Conservation (phyloP, 441 rosid species). For the Pelargonium cotyledonis region DNA sequence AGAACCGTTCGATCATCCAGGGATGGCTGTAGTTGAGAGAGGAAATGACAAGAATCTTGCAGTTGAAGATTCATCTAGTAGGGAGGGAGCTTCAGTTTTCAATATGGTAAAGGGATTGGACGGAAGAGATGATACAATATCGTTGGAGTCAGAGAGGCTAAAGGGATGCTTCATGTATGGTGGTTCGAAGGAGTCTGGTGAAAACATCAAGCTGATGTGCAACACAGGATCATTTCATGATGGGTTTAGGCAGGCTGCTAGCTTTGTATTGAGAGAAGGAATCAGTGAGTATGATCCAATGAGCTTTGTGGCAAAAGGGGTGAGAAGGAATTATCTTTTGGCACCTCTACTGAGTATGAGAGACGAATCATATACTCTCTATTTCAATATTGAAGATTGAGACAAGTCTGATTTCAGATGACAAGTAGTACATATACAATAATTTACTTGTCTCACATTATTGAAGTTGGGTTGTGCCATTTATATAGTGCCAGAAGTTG, state of each 20-base stretch:
- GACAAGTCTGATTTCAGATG: constrained; percentile 6
- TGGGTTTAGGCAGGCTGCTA: constrained; percentile 41
- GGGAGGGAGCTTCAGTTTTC: constrained; percentile 35
- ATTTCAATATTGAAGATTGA: constrained; percentile 54
- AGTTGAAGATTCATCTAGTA: constrained; percentile 28
- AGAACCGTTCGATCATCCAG: constrained; percentile 79
- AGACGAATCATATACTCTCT: constrained; percentile 74
- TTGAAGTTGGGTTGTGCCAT: too few relatives aligned
- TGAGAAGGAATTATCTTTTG: constrained; percentile 51
- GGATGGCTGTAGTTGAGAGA: constrained; percentile 47
- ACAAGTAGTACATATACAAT: neutral
- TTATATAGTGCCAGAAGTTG: too few relatives aligned
- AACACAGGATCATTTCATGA: constrained; percentile 27
- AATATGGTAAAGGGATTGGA: constrained; percentile 58
- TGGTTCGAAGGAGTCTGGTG: constrained; percentile 32
- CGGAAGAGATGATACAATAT: constrained; percentile 48
- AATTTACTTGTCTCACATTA: too few relatives aligned
- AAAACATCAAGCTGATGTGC: constrained; percentile 46
- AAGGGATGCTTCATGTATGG: constrained; percentile 57
- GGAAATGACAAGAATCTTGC: constrained; percentile 31
- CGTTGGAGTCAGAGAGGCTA: constrained; percentile 43
- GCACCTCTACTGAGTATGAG: constrained; percentile 57
- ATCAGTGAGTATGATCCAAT: constrained; percentile 51
- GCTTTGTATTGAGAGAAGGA: constrained; percentile 49
- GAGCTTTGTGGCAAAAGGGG: constrained; percentile 68